Evolutionary conservation across 2,329 filamentous ascomycete genomes (phyloP).

Genomic region (Nemania sp.): DNA sequence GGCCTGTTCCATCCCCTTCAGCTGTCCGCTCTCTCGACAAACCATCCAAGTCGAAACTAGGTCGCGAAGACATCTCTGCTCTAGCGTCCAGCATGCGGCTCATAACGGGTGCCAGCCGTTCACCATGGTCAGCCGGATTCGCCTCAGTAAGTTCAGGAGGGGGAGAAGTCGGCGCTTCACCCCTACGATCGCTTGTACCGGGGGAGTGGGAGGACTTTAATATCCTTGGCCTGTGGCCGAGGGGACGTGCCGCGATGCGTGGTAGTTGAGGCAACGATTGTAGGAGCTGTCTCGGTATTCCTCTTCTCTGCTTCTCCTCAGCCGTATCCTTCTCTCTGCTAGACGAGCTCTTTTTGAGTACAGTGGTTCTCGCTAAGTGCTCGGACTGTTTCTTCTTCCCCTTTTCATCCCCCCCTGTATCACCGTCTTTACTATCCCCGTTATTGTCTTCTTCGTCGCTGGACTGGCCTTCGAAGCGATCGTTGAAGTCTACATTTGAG

Average conservation of each 20-base stretch:
- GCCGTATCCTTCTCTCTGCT: slow-evolving; percentile 54
- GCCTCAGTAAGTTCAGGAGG: slow-evolving; percentile 44
- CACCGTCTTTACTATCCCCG: slow-evolving; percentile 43
- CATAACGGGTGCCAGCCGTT: slow-evolving; percentile 76
- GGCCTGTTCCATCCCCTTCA: slow-evolving; percentile 53
- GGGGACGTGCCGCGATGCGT: slow-evolving; percentile 56
- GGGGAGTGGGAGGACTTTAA: slow-evolving; percentile 55
- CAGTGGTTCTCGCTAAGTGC: slow-evolving; percentile 50
- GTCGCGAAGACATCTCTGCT: slow-evolving; percentile 70
- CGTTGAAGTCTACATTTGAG: slow-evolving; percentile 83
- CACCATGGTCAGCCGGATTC: slow-evolving; percentile 51
- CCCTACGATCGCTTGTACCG: slow-evolving; percentile 48
- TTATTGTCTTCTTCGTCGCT: slow-evolving; percentile 79
- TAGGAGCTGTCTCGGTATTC: slow-evolving; percentile 73
- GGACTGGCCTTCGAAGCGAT: slow-evolving; percentile 81
- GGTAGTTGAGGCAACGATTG: slow-evolving; percentile 73
- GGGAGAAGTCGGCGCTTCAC: slow-evolving; percentile 37
- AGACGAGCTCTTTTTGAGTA: slow-evolving; percentile 50
- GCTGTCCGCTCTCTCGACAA: slow-evolving; percentile 56
- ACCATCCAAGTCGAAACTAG: slow-evolving; percentile 67
- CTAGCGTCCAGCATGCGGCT: slow-evolving; percentile 81
- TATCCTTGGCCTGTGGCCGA: slow-evolving; percentile 56
- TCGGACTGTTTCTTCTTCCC: slow-evolving; percentile 45
- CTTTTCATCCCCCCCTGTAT: slow-evolving; percentile 23
- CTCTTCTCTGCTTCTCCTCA: slow-evolving; percentile 64